Evolutionary conservation across 352 stramenopile genomes (phyloP), one percentile per base, ranked within the genome.

Genomic region (Phytopythium cucurbitacearum): DNA sequence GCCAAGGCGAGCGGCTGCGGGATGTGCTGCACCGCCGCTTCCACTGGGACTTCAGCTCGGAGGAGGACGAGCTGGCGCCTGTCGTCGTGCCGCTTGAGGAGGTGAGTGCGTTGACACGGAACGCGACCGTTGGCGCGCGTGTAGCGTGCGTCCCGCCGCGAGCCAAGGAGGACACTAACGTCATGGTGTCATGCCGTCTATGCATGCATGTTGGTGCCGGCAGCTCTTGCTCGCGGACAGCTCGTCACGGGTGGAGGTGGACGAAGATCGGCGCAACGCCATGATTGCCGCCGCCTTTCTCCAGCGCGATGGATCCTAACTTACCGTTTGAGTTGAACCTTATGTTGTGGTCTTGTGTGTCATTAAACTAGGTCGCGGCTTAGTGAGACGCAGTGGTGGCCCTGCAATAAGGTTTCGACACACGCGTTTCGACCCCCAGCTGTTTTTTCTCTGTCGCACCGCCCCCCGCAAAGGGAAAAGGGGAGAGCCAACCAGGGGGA

Each of bases 11-110:
- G 0, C 54, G 70, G 12, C 50, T 86, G 39, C 62, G 69, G 3
- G 57, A 74, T 5, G 57, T 80, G 28, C 62, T 82, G 28, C 15
- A 49, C 40, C 60, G 40, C 44, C 75, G 73, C 51, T 86, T 86
- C 56, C 45, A 67, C 1, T 65, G 69, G 59, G 50, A 69, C 21
- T 48, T 49, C 6, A 15, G 40, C 2, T 35, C 51, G 28, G 70
- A 73, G 16, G 40, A 62, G 51, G 64, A 80, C 48, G 72, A 82
- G 52, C 76, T 76, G n/a, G 65, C 72, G 9, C 72, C 75, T 3
- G 75, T 84, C 4, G 48, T 82, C 38, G 71, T 84, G 39, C 33
- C 61, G 2, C 42, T 60, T 10, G 53, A 73, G 44, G 73, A 80
- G 69, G 71, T 85, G 49, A 41, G 53, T 53, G 21, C 21, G 21